A percentile compares a stretch with the other conserved stretches of the same genome.
Conservation (phyloP, 1,139 yeast genomes). For the Pichia sp. region DNA sequence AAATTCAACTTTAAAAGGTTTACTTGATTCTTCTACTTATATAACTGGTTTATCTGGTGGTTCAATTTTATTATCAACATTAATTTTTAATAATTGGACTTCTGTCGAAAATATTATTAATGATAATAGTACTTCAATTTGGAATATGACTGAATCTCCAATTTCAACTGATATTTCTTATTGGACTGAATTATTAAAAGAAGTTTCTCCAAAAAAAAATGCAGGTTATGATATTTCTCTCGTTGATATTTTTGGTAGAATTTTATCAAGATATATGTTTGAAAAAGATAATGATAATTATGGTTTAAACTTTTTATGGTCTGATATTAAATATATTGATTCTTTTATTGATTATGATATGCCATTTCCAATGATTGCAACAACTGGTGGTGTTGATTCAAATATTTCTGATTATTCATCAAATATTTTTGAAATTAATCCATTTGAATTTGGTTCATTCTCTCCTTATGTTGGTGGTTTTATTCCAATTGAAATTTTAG, state of each 20-base stretch:
- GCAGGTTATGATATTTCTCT: conserved; percentile 53
- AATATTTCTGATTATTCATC: conserved; percentile 24
- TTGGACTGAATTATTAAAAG: conserved; percentile 43
- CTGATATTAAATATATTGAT: conserved; percentile 29
- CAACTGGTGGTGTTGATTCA: conserved; percentile 32
- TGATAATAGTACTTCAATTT: conserved; percentile 35
- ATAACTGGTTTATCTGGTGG: conserved; percentile 70
- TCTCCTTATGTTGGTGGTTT: conserved; percentile 46
- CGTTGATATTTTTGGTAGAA: conserved; percentile 66
- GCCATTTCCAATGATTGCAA: conserved; percentile 40
- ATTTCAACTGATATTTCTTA: conserved; percentile 31
- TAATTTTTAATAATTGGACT: conserved; percentile 43
- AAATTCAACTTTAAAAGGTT: conserved; percentile 38
- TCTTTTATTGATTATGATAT: conserved; percentile 33
- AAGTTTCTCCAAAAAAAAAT: conserved; percentile 43
- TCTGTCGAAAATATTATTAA: conserved; percentile 35
- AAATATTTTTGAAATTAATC: conserved; percentile 48
- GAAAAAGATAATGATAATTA: conserved; percentile 34
- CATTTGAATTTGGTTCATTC: conserved; percentile 71
- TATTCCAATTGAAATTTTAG: conserved; percentile 47
- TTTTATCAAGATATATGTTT: conserved; percentile 45
- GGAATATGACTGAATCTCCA: conserved; percentile 48
- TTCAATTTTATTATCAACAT: conserved; percentile 52
- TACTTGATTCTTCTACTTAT: conserved; percentile 49
- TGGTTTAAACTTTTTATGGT: conserved; percentile 32